These are phyloP conservation scores for Xylaria sp. DNA, from an alignment of 2,329 filamentous ascomycete genomes.

Conservation along the genomic window DNA sequence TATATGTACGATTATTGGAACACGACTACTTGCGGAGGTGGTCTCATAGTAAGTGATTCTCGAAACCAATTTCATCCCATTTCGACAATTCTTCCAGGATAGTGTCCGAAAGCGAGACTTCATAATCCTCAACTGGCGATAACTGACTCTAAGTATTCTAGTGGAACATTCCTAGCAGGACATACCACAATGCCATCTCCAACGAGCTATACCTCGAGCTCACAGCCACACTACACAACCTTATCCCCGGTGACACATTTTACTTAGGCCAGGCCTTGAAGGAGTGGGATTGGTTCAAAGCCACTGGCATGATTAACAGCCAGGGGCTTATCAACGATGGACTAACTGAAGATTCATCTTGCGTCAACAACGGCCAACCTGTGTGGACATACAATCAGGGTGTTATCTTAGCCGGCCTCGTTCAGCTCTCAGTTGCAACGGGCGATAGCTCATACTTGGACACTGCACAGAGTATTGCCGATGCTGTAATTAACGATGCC, in stretches of 20 bases:
- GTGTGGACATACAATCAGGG: slow-evolving; percentile 67
- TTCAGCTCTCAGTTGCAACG: slow-evolving; percentile 60
- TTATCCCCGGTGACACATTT: slow-evolving; percentile 50
- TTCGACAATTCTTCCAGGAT: neutral
- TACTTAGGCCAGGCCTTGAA: slow-evolving; percentile 55
- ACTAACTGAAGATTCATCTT: slow-evolving; percentile 49
- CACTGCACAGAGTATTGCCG: slow-evolving; percentile 44
- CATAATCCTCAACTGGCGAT: neutral
- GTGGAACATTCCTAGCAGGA: slow-evolving; percentile 56
- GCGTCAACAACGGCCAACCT: slow-evolving; percentile 46
- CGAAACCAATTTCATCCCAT: neutral
- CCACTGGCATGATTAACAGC: slow-evolving; percentile 54
- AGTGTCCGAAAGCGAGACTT: too few species aligned
- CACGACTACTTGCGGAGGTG: slow-evolving; percentile 55
- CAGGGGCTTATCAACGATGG: slow-evolving; percentile 56
- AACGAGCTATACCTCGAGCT: slow-evolving; percentile 60
- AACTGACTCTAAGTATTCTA: neutral
- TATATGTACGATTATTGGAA: slow-evolving; percentile 59
- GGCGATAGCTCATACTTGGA: slow-evolving; percentile 40
- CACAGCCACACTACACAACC: slow-evolving; percentile 57
- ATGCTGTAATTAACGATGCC: slow-evolving; percentile 49
- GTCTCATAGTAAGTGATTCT: slow-evolving; percentile 45
- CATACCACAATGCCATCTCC: slow-evolving; percentile 56
- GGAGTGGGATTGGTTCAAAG: slow-evolving; percentile 58
- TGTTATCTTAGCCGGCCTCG: slow-evolving; percentile 67